phyloP scores from a whole-genome alignment of 2,329 filamentous ascomycete genomes.

The Stenocarpella maydis region DNA sequence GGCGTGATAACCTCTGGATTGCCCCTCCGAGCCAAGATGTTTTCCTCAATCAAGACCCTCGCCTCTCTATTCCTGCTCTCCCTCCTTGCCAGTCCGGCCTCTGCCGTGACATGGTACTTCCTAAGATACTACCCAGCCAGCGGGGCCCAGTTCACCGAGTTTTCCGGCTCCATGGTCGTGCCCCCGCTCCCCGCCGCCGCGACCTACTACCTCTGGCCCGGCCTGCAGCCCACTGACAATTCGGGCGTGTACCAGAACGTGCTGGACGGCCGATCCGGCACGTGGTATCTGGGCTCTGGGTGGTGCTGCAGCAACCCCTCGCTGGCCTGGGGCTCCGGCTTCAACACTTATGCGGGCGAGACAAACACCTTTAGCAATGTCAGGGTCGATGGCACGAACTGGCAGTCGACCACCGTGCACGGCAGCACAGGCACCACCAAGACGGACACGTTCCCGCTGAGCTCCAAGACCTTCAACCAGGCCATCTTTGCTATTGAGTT shows the following conservation, averaged over 20 bases:
- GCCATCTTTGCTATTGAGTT: conserved; percentile 52
- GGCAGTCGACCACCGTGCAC: conserved; percentile 47
- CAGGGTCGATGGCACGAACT: conserved; percentile 40
- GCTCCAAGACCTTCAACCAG: conserved; percentile 47
- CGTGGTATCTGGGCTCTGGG: conserved; percentile 51
- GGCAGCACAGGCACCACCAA: conserved; percentile 42
- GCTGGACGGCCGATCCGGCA: conserved; percentile 49
- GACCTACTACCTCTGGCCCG: conserved; percentile 53
- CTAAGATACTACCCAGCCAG: conserved; percentile 45
- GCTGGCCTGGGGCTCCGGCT: conserved; percentile 49
- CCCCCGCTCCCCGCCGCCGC: conserved; percentile 44
- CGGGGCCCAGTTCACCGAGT: conserved; percentile 46
- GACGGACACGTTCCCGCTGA: conserved; percentile 46
- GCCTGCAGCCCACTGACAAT: conserved; percentile 50
- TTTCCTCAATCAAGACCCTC: conserved; percentile 27
- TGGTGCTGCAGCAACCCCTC: conserved; percentile 52
- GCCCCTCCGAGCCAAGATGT: conserved; percentile 22
- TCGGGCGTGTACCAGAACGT: conserved; percentile 53
- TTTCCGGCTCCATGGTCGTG: conserved; percentile 44
- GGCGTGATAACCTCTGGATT: not conserved
- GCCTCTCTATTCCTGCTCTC: conserved; percentile 35
- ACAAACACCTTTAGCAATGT: conserved; percentile 46
- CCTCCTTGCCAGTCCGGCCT: conserved; percentile 40
- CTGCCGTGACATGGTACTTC: conserved; percentile 46
- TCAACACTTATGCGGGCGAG: conserved; percentile 46